Evolutionary conservation across 768 basidiomycete genomes (phyloP).

Genomic region (Nidularia sp.): DNA sequence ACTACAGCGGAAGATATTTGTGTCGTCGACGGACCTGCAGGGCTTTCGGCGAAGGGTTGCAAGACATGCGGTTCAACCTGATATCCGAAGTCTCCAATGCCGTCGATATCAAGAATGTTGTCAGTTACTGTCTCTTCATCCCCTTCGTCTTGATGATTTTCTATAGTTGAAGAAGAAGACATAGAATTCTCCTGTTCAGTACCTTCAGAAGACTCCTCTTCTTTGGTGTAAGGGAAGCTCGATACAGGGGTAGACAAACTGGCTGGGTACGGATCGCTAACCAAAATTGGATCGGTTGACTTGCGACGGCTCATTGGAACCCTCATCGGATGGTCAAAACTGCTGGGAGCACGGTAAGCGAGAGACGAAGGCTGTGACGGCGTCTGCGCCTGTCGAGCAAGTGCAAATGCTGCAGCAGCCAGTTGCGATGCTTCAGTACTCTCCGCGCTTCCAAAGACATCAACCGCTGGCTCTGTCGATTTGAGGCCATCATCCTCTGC

Average conservation of each 20-base stretch:
- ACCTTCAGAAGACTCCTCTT: constrained; percentile 17
- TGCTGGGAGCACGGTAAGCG: background rate
- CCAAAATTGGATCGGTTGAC: constrained; percentile 26
- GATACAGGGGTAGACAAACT: constrained; percentile 39
- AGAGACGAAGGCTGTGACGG: background rate
- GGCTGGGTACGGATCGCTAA: constrained; percentile 41
- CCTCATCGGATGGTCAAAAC: background rate
- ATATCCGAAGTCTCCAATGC: background rate
- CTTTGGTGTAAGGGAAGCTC: constrained; percentile 5
- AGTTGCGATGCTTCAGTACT: background rate
- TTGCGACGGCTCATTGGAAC: constrained; percentile 7
- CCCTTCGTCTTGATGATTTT: constrained; percentile 15
- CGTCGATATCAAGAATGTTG: background rate
- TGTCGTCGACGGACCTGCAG: too few species aligned
- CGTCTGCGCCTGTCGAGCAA: background rate
- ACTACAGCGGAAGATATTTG: background rate
- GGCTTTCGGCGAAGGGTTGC: too few species aligned
- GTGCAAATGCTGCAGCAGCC: background rate
- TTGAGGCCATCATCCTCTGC: too few species aligned
- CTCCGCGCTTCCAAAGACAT: too few species aligned
- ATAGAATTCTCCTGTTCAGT: constrained; percentile 21
- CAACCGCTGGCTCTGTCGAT: too few species aligned
- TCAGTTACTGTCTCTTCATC: background rate
- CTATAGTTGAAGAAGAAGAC: constrained; percentile 21
- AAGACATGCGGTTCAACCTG: too few species aligned